Base-by-base conservation (phyloP, 352 stramenopile species). In the Phytophthora crassamura region DNA sequence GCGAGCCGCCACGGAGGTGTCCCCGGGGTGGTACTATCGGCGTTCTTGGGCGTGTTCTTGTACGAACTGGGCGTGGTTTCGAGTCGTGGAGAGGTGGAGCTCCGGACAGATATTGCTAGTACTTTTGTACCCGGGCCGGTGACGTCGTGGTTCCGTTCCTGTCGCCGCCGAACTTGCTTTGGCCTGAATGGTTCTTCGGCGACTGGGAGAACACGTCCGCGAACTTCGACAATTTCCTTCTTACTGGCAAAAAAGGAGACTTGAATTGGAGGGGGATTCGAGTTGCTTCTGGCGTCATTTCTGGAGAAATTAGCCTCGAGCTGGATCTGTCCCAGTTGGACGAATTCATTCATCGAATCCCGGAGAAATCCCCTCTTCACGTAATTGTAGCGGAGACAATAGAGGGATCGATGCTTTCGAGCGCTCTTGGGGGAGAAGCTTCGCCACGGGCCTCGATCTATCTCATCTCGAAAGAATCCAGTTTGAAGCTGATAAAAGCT, bases 101-200 rank as follows among this genome's bases (percentile, higher is more conserved):
- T 54, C 11, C 32, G 30, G 9, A 35, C 16, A 1, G 49, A 25
- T 11, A 3, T 46, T 57, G 35, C 11, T n/a, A 25, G 10, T 28
- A 12, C 30, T n/a, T n/a, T n/a, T n/a, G n/a, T n/a, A n/a, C n/a
- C n/a, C n/a, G n/a, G n/a, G n/a, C n/a, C n/a, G 28, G 32, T 11
- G 16, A 28, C 8, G n/a, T 54, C 9, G 12, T n/a, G 10, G 10
- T 54, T n/a, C 39, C 52, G 9, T 51, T 60, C 52, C 30, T 51
- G 34, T 52, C 52, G 16, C n/a, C 39, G 5, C 30, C 40, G 4
- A 60, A 59, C 25, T 16, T n/a, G 16, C 12, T 3, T 16, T 60
- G 52, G 11, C 40, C 52, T 14, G 30, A 35, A 10, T 46, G 43
- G n/a, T 60, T 51, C 43, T 12, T 52, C 28, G 7, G 7, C 14